phyloP scores from a whole-genome alignment of 2,329 filamentous ascomycete genomes.

The Ophiostoma australiae region DNA sequence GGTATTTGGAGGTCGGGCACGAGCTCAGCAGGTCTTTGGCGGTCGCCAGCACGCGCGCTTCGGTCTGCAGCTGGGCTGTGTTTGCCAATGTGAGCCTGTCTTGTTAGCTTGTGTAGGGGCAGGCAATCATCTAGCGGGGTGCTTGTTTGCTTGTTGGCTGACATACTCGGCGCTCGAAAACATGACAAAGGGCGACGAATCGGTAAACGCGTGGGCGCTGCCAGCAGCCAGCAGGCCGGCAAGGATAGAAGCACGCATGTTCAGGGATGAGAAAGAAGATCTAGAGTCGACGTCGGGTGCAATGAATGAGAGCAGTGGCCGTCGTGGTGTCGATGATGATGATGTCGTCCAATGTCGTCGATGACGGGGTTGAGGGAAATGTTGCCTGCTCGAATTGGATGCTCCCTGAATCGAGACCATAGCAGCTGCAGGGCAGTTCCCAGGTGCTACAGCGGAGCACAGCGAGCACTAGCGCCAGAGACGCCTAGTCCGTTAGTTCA shows the following conservation, averaged over 20 bases:
- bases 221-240: slow-evolving; percentile 51
- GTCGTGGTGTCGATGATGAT: slow-evolving; percentile 10
- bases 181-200: slow-evolving; percentile 84
- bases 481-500: not conserved
- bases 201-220: slow-evolving; percentile 66
- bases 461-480: not conserved
- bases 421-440: not conserved
- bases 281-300: not conserved
- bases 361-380: slow-evolving; percentile 20
- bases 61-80: slow-evolving; percentile 47
- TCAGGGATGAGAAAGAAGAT: not conserved
- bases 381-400: slow-evolving; percentile 6
- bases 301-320: not conserved
- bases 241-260: slow-evolving; percentile 53
- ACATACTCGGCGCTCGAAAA: slow-evolving; percentile 78
- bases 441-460: not conserved
- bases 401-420: slow-evolving; percentile 7
- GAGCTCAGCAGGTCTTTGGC: slow-evolving; percentile 51
- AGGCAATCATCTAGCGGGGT: not conserved
- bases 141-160: not conserved
- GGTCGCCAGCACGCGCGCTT: slow-evolving; percentile 40
- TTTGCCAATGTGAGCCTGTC: slow-evolving; percentile 34
- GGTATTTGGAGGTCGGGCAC: slow-evolving; percentile 71
- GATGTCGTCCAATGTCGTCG: slow-evolving; percentile 3
- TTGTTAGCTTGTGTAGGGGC: slow-evolving; percentile 29